Base-by-base conservation (phyloP, 83 land plant species). In the Picea abies region DNA sequence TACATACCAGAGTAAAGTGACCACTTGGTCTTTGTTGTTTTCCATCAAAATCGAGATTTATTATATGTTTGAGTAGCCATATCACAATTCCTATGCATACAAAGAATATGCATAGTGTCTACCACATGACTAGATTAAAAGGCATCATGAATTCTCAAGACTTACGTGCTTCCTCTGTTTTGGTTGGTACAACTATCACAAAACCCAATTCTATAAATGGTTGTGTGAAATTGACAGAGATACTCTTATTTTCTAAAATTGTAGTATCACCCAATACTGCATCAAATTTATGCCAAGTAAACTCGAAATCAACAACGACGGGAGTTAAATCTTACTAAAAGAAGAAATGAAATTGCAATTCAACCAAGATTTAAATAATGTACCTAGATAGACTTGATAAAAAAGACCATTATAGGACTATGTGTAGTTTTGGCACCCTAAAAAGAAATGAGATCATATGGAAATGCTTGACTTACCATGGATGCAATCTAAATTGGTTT, bases 61-160 rank as follows among this genome's bases (percentile, higher is more conserved):
- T 84, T 80, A 29, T 29, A 29, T 29, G 29, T 29, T 29, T 29
- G 29, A 29, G 29, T 29, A 29, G 29, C 29, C 29, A 29, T 29
- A 29, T 29, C 29, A 29, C 29, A 29, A 29, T 29, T 29, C 29
- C 29, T 29, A 29, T 29, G 29, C 29, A 29, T 29, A 29, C 29
- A 29, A 29, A 29, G 0, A 29, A 29, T 29, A 29, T 1, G 1
- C 82, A 82, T 15, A 84, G 87, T 22, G 82, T 77, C 41, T 60
- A 35, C 93, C 93, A 92, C 81, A 90, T 83, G 62, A 37, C 60
- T 60, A 75, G 80, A 16, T 91, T 91, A 63, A 94, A 79, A 6
- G 98, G 98, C 82, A 85, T 84, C 86, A 92, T 78, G 90, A 96
- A 96, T 4, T 91, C 89, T 90, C 91, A 92, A 16, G 89, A 85